Evolutionary conservation across 2,329 filamentous ascomycete genomes (phyloP).

Genomic region (Ophiostoma perfectum): DNA sequence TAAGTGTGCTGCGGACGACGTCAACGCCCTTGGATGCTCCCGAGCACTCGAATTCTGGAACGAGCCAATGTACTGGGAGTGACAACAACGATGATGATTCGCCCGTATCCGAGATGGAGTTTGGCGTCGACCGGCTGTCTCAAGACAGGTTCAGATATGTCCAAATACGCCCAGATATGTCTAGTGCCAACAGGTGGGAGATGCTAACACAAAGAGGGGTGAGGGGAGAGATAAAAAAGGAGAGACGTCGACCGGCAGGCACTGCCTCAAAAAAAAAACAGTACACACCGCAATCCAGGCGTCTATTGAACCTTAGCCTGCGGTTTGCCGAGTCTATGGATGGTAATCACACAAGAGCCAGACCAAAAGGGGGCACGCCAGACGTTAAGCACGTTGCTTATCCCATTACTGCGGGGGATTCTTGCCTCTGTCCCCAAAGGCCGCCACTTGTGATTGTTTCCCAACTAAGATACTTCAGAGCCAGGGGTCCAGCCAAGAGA

Average conservation of each 20-base stretch:
- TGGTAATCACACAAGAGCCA: slow-evolving; percentile 1
- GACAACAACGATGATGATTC: background rate
- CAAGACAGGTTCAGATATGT: background rate
- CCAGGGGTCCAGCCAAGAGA: background rate
- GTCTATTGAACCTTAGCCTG: background rate
- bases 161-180: background rate
- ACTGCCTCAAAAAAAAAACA: background rate
- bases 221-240: background rate
- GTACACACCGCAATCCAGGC: background rate
- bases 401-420: too few species aligned
- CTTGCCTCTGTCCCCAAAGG: too few species aligned
- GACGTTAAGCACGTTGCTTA: background rate
- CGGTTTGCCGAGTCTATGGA: background rate
- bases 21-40: background rate
- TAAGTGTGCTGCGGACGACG: slow-evolving; percentile 20
- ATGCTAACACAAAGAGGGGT: slow-evolving; percentile 10
- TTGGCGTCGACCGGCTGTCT: background rate
- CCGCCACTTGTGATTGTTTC: too few species aligned
- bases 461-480: too few species aligned
- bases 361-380: background rate
- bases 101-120: background rate
- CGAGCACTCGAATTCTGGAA: background rate
- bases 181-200: background rate
- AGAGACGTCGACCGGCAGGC: background rate
- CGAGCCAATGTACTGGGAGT: background rate